These are phyloP conservation scores for Saturnispora halmiae DNA, from an alignment of 805 yeast species.

Conservation along the genomic window DNA sequence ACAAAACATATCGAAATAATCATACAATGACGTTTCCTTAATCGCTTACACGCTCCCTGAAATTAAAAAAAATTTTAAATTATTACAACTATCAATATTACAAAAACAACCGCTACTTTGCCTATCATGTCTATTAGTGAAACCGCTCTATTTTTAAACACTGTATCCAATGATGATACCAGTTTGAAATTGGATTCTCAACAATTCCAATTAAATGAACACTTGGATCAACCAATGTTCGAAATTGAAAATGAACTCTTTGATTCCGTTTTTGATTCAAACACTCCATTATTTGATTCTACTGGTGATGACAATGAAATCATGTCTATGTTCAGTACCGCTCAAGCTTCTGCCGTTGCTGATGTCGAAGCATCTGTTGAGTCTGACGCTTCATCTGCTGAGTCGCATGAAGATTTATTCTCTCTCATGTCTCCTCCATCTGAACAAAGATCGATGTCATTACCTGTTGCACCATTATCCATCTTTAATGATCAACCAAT, in stretches of 20 bases:
- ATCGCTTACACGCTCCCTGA: neutral
- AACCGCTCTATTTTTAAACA: neutral
- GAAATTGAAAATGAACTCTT: slow-evolving; percentile 44
- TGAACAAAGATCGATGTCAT: slow-evolving; percentile 12
- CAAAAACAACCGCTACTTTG: neutral
- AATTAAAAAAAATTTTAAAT: neutral
- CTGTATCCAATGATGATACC: slow-evolving; percentile 1
- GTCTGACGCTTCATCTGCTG: neutral
- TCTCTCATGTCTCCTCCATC: neutral
- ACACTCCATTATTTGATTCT: slow-evolving; percentile 50
- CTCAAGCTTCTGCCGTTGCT: slow-evolving; percentile 1
- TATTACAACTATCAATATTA: neutral
- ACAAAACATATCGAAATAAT: neutral
- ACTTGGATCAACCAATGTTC: slow-evolving; percentile 33
- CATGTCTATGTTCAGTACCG: slow-evolving; percentile 19
- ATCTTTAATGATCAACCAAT: neutral
- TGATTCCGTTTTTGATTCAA: slow-evolving; percentile 40
- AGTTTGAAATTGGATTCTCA: neutral
- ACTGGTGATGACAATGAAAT: neutral
- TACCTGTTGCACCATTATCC: slow-evolving; percentile 1
- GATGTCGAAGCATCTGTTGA: neutral
- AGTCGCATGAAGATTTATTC: neutral
- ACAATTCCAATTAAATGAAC: slow-evolving; percentile 1
- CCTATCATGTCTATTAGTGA: neutral
- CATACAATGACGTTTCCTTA: neutral